Evolutionary conservation across 768 basidiomycete species (phyloP), one percentile per base, ranked within the genome.

Genomic region (Boletus pseudo-olivaceus): DNA sequence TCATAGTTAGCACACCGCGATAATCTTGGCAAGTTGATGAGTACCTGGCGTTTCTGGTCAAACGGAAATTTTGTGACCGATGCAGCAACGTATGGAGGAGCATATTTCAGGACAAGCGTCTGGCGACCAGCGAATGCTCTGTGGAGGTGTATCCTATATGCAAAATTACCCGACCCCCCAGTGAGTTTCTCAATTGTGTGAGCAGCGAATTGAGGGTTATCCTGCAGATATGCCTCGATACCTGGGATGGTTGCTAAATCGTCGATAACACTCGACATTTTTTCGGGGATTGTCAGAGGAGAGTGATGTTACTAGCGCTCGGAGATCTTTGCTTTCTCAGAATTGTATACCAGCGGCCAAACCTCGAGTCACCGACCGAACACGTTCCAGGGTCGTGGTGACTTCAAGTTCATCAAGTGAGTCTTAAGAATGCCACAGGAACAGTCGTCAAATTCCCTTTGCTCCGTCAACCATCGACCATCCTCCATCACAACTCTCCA

Each of bases 51-150:
- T 34, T 75, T 72, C 15, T 81, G 57, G 1, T 71, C 66, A n/a
- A 82, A 55, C n/a, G 71, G 57, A 63, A 72, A 40, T 30, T 26
- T 49, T 23, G 32, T 46, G 23, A 49, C 53, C 7, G 66, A 61
- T 20, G 32, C 19, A 49, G 70, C 75, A 62, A 70, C 65, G 55
- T 77, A 81, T 27, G 76, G 70, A 46, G 78, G 75, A 10, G 76
- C 76, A 67, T 87, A 82, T 67, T 88, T 88, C 40, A 87, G 59
- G 30, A 88, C 73, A 12, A 83, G 63, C 5, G 82, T 84, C 47
- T 63, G 53, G 5, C 62, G 68, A 0, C 78, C 81, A 35, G 75
- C 62, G 52, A 78, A 70, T 9, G 76, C 73, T 33, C 46, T 56
- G 15, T 56, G 58, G 40, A 85, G 73, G 32, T 64, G 63, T n/a